These are phyloP conservation scores for Epichloe uncinata DNA, from an alignment of 2,329 filamentous ascomycete species.

Conservation along the genomic window DNA sequence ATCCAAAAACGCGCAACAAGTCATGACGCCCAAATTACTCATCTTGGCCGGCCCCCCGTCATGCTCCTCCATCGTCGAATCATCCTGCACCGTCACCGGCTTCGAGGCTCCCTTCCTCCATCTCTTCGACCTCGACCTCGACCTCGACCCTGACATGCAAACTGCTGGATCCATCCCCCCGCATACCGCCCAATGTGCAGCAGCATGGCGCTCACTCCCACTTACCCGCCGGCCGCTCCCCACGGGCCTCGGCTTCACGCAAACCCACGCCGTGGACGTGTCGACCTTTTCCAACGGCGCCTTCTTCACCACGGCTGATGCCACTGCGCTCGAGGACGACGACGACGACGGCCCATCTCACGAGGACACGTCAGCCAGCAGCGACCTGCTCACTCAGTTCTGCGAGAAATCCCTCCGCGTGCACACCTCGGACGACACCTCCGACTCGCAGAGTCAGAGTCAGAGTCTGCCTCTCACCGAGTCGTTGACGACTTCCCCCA, in stretches of 20 bases:
- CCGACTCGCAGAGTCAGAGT: slow-evolving; percentile 26
- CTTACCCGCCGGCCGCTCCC: slow-evolving; percentile 31
- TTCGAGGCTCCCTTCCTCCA: slow-evolving; percentile 15
- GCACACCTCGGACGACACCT: slow-evolving; percentile 52
- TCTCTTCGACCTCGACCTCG: slow-evolving; percentile 13
- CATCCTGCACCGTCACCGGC: slow-evolving; percentile 17
- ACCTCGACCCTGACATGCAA: slow-evolving; percentile 2
- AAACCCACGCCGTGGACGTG: slow-evolving; percentile 24
- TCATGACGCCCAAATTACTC: slow-evolving; percentile 20
- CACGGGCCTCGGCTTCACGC: slow-evolving; percentile 35
- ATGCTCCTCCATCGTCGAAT: slow-evolving; percentile 15
- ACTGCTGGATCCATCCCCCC: not conserved
- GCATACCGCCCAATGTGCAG: slow-evolving; percentile 15
- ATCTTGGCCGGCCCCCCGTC: slow-evolving; percentile 23
- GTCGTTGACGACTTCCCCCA: slow-evolving; percentile 13
- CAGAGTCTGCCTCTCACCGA: slow-evolving; percentile 14
- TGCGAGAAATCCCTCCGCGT: slow-evolving; percentile 65
- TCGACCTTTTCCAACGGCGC: slow-evolving; percentile 20
- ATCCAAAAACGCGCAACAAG: slow-evolving; percentile 8
- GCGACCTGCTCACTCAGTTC: slow-evolving; percentile 45
- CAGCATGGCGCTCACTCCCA: slow-evolving; percentile 42
- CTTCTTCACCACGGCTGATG: slow-evolving; percentile 35
- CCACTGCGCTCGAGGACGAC: slow-evolving; percentile 17
- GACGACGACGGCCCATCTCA: not conserved
- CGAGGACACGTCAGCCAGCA: slow-evolving; percentile 9